Evolutionary conservation across 768 basidiomycete species (phyloP), one percentile per base, ranked within the genome.

Genomic region (Suillus lakei): DNA sequence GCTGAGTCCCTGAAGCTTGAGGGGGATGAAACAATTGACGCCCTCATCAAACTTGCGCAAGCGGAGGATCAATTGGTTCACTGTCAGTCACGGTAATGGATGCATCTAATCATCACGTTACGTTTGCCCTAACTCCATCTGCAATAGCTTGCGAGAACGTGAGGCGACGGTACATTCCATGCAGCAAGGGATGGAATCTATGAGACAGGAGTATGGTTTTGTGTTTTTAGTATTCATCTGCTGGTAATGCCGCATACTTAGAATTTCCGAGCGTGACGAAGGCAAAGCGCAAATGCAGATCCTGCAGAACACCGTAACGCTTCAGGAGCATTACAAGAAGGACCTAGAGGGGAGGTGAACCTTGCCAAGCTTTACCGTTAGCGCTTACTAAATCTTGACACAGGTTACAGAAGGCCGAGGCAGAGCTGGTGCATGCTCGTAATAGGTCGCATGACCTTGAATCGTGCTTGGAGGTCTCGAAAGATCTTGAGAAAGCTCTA

Each of bases 301-400:
- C 23, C 70, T 78, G 61, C 75, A 73, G 41, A 69, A 77, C 60
- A 68, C 74, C 21, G 70, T 73, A 39, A 69, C 74, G 0, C 73
- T 74, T 61, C 76, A 78, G 50, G 76, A 77, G 66, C 72, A 64
- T 26, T 70, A 70, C n/a, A 50, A 69, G 46, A 74, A 70, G 53
- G 64, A 59, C 23, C 48, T 72, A 46, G 76, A 78, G 63, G 61
- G 67, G 53, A 74, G 72, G 76, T 77, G 72, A 50, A 39, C 38
- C 15, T 55, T 46, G 32, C 38, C 44, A 34, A 55, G 18, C 8
- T 63, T 53, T 32, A 8, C 23, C 1, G 10, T n/a, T 38, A 18
- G 30, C 26, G 30, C 59, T 63, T 53, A 64, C 65, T 76, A 44
- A 71, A 62, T 54, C 60, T 30, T 41, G 12, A 38, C 23, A 28